Percentiles rank a stretch among this genome's conserved stretches.
Evolutionary conservation across 1,139 yeast genomes (phyloP).

Genomic region (Eremothecium coryli): DNA sequence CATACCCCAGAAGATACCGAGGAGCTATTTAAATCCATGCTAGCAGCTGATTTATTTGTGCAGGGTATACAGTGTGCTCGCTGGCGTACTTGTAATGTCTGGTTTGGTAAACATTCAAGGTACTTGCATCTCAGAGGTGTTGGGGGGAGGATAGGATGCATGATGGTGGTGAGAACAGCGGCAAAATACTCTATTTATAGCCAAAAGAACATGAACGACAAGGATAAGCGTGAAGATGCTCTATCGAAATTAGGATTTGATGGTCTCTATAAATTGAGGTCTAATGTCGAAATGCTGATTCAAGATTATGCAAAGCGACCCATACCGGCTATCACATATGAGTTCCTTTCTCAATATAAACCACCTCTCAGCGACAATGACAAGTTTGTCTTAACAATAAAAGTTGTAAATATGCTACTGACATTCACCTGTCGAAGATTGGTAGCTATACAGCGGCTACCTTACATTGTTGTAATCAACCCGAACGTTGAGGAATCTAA

Average conservation of each 20-base stretch:
- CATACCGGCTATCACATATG: constrained; percentile 21
- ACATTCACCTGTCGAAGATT: constrained; percentile 44
- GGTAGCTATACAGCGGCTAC: constrained; percentile 59
- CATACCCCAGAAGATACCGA: too few relatives aligned
- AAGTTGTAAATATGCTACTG: constrained; percentile 39
- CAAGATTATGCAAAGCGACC: constrained; percentile 27
- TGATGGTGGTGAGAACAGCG: too few relatives aligned
- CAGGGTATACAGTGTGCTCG: too few relatives aligned
- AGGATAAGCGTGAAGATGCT: too few relatives aligned
- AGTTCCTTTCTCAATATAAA: constrained; percentile 21
- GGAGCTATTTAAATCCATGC: too few relatives aligned
- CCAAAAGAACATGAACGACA: too few relatives aligned
- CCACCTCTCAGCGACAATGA: constrained; percentile 22
- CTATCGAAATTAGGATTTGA: constrained; percentile 17
- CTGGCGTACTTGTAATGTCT: too few relatives aligned
- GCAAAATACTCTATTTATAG: too few relatives aligned
- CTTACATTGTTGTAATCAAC: constrained; percentile 75
- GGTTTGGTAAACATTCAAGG: too few relatives aligned
- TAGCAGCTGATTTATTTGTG: too few relatives aligned
- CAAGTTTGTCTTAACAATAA: constrained; percentile 25
- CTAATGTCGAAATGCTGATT: constrained; percentile 26
- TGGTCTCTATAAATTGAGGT: constrained; percentile 25
- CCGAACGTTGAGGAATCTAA: constrained; percentile 85
- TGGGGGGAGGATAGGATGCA: too few relatives aligned
- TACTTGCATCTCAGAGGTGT: too few relatives aligned